Percentiles rank a stretch among this genome's conserved stretches.
Conservation (phyloP, 176 grass and related monocot genomes). For the Tillandsia leiboldiana region DNA sequence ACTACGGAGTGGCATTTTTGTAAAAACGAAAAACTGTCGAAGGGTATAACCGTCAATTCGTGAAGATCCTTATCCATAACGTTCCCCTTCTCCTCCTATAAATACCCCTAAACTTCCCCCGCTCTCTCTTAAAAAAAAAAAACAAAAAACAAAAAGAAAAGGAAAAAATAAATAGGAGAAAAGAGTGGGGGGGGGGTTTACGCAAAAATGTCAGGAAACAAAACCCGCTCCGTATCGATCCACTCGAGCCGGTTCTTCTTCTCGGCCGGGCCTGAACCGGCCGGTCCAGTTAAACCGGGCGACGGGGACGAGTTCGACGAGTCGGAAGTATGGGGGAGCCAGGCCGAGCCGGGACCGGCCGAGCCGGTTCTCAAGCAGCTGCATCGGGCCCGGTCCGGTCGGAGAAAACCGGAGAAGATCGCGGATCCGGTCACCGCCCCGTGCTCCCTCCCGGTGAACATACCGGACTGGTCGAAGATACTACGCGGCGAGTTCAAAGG, state of each 20-base stretch:
- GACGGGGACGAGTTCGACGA: conserved; percentile 66
- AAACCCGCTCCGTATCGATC: conserved; percentile 31
- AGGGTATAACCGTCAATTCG: no score
- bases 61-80: no score
- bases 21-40: no score
- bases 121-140: no score
- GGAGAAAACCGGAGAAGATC: conserved; percentile 15
- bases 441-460: conserved; percentile 1
- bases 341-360: no score
- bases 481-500: conserved; percentile 16
- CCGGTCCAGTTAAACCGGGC: not conserved
- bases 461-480: conserved; percentile 60
- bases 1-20: no score
- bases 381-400: not conserved
- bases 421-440: not conserved
- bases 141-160: no score
- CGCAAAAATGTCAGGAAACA: conserved; percentile 39
- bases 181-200: no score
- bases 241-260: conserved; percentile 65
- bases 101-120: no score
- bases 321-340: conserved; percentile 54
- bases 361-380: not conserved
- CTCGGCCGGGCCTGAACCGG: conserved; percentile 28
- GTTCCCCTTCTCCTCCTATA: no score
- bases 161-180: no score